A percentile compares a stretch with the other conserved stretches of the same genome.
Evolutionary conservation across 306 rosid species (phyloP).

Genomic region (Datisca glomerata): DNA sequence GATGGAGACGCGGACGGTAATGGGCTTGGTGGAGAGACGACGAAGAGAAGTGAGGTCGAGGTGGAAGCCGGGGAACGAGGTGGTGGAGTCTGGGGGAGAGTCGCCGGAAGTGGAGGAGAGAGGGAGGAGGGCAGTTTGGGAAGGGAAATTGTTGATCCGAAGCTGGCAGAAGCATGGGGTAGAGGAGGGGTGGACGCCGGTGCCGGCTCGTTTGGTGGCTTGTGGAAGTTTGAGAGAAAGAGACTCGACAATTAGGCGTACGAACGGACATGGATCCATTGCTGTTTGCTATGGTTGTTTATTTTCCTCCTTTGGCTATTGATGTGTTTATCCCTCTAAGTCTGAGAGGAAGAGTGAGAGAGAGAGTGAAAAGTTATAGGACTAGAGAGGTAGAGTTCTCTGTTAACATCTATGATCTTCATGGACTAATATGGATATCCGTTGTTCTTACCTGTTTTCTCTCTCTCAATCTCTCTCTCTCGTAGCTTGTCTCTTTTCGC

Average conservation of each 20-base stretch:
- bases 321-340: not conserved
- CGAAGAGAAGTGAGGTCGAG: slow-evolving; percentile 44
- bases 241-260: slow-evolving; percentile 54
- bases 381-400: too few relatives aligned
- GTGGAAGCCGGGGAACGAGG: slow-evolving; percentile 46
- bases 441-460: too few relatives aligned
- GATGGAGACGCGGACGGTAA: slow-evolving; percentile 43
- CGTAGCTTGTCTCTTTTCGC: too few relatives aligned
- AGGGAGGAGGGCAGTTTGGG: slow-evolving; percentile 54
- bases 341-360: not conserved
- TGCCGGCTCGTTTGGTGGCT: slow-evolving; percentile 29
- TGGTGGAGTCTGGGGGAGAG: slow-evolving; percentile 30
- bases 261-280: slow-evolving; percentile 88
- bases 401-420: too few relatives aligned
- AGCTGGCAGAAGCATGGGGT: slow-evolving; percentile 80
- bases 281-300: too few relatives aligned
- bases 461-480: too few relatives aligned
- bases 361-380: too few relatives aligned
- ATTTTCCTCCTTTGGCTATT: too few relatives aligned
- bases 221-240: slow-evolving; percentile 59
- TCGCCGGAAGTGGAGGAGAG: slow-evolving; percentile 28
- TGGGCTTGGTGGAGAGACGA: slow-evolving; percentile 31
- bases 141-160: slow-evolving; percentile 34
- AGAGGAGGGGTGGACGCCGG: slow-evolving; percentile 72
- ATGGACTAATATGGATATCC: too few relatives aligned